phyloP scores from a whole-genome alignment of 208 protist genomes.

The Leishmania guyanensis region DNA sequence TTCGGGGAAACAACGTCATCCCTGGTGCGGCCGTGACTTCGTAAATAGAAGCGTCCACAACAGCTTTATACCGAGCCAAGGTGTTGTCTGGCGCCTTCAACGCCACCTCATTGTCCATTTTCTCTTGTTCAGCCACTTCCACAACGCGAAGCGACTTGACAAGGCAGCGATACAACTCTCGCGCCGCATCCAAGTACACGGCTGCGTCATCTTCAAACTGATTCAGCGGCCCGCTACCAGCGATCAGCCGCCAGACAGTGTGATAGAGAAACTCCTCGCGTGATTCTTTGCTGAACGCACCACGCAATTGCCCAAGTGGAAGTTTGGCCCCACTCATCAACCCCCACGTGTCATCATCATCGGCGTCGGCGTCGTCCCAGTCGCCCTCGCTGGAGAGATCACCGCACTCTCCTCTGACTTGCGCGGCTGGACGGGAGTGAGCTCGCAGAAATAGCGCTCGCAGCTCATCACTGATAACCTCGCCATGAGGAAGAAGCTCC shows the following conservation, averaged over 20 bases:
- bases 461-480: conserved; percentile 72
- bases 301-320: conserved; percentile 21
- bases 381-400: too few species aligned
- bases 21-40: conserved; percentile 22
- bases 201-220: conserved; percentile 81
- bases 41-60: conserved; percentile 38
- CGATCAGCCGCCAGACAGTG: conserved; percentile 67
- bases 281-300: conserved; percentile 34
- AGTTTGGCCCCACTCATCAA: conserved; percentile 27
- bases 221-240: conserved; percentile 71
- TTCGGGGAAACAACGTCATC: conserved; percentile 32
- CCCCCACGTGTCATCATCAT: conserved; percentile 40
- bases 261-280: conserved; percentile 74
- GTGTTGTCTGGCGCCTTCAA: not conserved
- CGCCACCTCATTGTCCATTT: conserved; percentile 14
- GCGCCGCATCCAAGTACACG: conserved; percentile 48
- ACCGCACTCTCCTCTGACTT: not conserved
- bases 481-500: conserved; percentile 51
- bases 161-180: conserved; percentile 47
- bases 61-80: conserved; percentile 15
- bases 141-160: conserved; percentile 41
- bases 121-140: not conserved
- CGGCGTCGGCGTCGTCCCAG: conserved; percentile 22
- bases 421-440: conserved; percentile 7
- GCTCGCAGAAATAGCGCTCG: conserved; percentile 65